Base-by-base conservation (phyloP, 257 asterid genomes). In the Penstemon davidsonii region DNA sequence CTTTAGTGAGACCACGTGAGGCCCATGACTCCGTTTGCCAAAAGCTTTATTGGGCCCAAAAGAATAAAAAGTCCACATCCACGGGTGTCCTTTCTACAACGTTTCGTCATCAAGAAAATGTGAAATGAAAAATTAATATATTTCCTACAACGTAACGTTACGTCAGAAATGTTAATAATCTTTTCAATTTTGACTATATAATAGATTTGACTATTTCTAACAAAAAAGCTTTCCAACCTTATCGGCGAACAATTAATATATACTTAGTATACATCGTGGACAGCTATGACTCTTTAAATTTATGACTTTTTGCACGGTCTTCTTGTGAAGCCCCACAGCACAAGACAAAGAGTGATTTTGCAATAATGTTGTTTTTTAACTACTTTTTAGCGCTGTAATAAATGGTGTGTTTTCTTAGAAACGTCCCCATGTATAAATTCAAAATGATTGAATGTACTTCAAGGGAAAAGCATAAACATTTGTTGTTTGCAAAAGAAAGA, bases 1-100 rank as follows among this genome's bases (percentile, higher is more conserved):
- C 36, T 56, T 33, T 56, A 9, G 43, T 10, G 61, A 56, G 61
- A 33, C 61, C 61, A 56, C 61, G 61, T 6, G 61, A 56, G 61
- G 61, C 61, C 43, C 61, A 56, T 56, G 61, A 56, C 4, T 37
- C 43, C 61, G 25, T 8, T 56, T 36, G 39, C 11, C 38, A 33
- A 56, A 55, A 3, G 61, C 33, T 25, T 25, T 25, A 25, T 25
- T 25, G 33, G 12, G 5, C n/a, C 61, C 61, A 25, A 36, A 56
- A 56, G 18, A 9, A 15, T 49, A 10, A 49, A 49, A 49, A 49
- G 54, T 49, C 54, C 15, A 25, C 33, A 50, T 50, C 55, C 19
- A 50, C 19, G 55, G 11, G 39, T 37, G 54, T 56, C 43, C 10
- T 33, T 25, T 55, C 40, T 55, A 55, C 12, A 7, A 7, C 11